phyloP scores from a whole-genome alignment of 139 green algal genomes.

The Microglena sp. region DNA sequence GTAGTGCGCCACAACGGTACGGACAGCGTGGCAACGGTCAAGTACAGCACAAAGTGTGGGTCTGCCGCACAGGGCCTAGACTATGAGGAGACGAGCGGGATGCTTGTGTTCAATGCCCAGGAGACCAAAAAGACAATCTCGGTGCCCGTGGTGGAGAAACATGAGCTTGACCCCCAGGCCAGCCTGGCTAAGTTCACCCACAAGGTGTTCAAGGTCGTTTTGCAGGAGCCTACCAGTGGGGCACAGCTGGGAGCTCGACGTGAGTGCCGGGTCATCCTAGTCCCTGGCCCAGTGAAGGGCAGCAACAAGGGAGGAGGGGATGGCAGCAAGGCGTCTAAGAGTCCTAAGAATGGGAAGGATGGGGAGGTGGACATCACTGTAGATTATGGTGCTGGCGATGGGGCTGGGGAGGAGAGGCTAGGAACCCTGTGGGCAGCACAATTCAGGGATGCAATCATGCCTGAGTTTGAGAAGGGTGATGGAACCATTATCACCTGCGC shows the following conservation, averaged over 20 bases:
- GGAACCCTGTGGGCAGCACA: conserved; percentile 16
- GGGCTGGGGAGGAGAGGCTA: background rate
- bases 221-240: conserved; percentile 9
- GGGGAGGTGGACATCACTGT: background rate
- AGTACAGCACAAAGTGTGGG: background rate
- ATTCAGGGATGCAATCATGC: conserved; percentile 17
- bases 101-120: conserved; percentile 11
- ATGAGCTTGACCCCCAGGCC: too few relatives aligned
- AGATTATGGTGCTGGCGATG: background rate
- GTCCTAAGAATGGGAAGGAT: background rate
- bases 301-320: background rate
- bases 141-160: too few relatives aligned
- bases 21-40: background rate
- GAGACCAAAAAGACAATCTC: conserved; percentile 8
- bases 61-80: too few relatives aligned
- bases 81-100: too few relatives aligned
- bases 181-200: too few relatives aligned
- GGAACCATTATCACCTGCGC: too few relatives aligned
- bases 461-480: conserved; percentile 7
- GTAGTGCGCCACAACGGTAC: background rate
- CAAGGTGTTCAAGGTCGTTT: too few relatives aligned
- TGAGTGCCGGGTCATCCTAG: conserved; percentile 19
- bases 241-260: conserved; percentile 11
- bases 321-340: background rate
- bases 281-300: background rate